Percentiles rank a stretch among this genome's conserved stretches.
Conservation (phyloP, 2,329 filamentous ascomycete genomes). For the Alternaria sp. region DNA sequence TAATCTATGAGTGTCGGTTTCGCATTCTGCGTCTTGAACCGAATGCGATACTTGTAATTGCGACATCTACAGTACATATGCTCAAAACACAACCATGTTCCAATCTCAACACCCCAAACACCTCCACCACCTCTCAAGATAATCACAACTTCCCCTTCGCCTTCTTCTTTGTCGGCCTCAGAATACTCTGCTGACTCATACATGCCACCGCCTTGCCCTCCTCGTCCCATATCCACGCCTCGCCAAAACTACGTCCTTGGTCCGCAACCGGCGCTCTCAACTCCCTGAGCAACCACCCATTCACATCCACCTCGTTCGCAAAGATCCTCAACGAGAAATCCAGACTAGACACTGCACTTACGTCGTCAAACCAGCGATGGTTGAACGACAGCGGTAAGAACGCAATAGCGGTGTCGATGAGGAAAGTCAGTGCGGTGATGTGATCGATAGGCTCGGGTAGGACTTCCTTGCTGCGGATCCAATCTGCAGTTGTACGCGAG, state of each 20-base stretch:
- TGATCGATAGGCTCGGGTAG: slow-evolving; percentile 44
- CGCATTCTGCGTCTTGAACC: no score
- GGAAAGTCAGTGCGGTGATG: slow-evolving; percentile 52
- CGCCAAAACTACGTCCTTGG: slow-evolving; percentile 56
- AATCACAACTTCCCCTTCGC: slow-evolving; percentile 24
- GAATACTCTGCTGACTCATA: slow-evolving; percentile 59
- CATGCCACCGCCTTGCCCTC: slow-evolving; percentile 56
- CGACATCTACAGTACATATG: not conserved
- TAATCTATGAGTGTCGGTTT: not conserved
- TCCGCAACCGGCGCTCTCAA: slow-evolving; percentile 50
- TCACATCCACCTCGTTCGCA: slow-evolving; percentile 51
- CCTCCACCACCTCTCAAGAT: not conserved
- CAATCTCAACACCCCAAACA: not conserved
- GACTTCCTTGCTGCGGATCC: slow-evolving; percentile 42
- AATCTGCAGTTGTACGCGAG: slow-evolving; percentile 51
- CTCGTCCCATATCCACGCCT: slow-evolving; percentile 57
- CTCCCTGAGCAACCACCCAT: slow-evolving; percentile 57
- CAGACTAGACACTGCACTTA: slow-evolving; percentile 56
- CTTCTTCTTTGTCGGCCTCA: slow-evolving; percentile 32
- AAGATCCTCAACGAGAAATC: slow-evolving; percentile 60
- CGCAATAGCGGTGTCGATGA: slow-evolving; percentile 56
- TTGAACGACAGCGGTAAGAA: slow-evolving; percentile 57
- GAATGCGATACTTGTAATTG: not conserved
- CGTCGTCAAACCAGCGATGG: slow-evolving; percentile 56
- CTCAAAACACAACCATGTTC: not conserved